Base-by-base conservation (phyloP, 768 basidiomycete genomes). In the Boletus huronensis region DNA sequence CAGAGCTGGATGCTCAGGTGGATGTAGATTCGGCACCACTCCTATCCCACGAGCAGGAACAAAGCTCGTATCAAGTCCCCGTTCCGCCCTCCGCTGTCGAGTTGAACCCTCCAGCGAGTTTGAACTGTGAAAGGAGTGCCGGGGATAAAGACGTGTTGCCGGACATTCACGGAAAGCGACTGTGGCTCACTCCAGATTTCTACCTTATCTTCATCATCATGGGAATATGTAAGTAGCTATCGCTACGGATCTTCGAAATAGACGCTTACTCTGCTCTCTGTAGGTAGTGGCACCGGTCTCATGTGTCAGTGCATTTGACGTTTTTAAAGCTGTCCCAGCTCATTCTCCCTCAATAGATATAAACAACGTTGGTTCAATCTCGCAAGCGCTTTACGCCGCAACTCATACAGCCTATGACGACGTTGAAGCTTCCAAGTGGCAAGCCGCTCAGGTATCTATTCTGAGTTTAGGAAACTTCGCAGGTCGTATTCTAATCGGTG, bases 351-450 rank as follows among this genome's bases (percentile, higher is more conserved):
- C 25, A 17, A 25, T 52, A 88, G 87, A 85, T 63, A 93, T 93
- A 70, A 93, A 92, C 67, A 93, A 93, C 58, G 89, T 87, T n/a
- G 89, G 91, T 16, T 81, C 85, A 2, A 86, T 90, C 55, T 78
- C 90, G 0, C 82, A 88, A 63, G 85, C 77, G 0, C 73, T 88
- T 28, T 87, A 83, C 58, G 80, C 83, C 3, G 75, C 84, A 51
- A 79, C 79, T 7, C 78, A 84, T 43, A 70, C 79, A 0, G 64
- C 75, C 3, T 93, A 88, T 64, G 83, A 92, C 60, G 81, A 82
- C n/a, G 65, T 79, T 0, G 79, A 81, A 57, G 84, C 89, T 0
- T 77, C 85, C 1, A 78, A 80, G 50, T 88, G 85, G 82, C 94
- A 97, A 73, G 84, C 90, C 0, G 75, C 82, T 4, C 93, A 97